Evolutionary conservation across 805 yeast genomes (phyloP).

Genomic region (Torulaspora microellipsoides): DNA sequence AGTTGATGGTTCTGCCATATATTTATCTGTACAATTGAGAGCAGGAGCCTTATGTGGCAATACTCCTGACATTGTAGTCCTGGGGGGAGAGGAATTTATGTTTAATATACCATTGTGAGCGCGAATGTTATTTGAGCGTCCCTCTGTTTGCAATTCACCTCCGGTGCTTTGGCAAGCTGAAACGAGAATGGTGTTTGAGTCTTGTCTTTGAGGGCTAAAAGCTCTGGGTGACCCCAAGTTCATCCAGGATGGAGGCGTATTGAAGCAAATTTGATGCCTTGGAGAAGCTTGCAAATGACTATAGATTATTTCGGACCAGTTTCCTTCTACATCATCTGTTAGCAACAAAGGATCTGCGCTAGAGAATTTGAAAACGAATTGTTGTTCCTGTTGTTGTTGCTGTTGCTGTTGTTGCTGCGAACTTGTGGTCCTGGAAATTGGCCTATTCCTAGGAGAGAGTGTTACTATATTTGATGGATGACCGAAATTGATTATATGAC

Average conservation of each 20-base stretch:
- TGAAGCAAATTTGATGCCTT: conserved; percentile 18
- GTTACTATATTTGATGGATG: conserved; percentile 7
- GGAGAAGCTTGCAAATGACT: conserved; percentile 20
- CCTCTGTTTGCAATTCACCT: background rate
- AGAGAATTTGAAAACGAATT: conserved; percentile 30
- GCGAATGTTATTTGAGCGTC: background rate
- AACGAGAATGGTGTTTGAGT: conserved; percentile 8
- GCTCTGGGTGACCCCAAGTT: conserved; percentile 27
- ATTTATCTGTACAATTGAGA: conserved; percentile 1
- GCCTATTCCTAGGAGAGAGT: conserved; percentile 16
- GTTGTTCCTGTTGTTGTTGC: conserved; percentile 13
- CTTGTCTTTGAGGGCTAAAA: conserved; percentile 16
- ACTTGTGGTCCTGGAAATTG: conserved; percentile 1
- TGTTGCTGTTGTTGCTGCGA: conserved; percentile 3
- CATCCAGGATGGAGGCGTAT: conserved; percentile 32
- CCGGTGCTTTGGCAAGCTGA: conserved; percentile 6
- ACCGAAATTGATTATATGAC: conserved; percentile 4
- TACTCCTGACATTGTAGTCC: conserved; percentile 1
- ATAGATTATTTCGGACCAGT: conserved; percentile 20
- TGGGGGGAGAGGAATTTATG: conserved; percentile 5
- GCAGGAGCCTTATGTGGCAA: background rate
- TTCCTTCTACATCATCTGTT: conserved; percentile 29
- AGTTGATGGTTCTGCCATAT: conserved; percentile 15
- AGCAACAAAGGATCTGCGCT: conserved; percentile 33
- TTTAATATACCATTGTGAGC: conserved; percentile 4